Evolutionary conservation across 2,329 filamentous ascomycete genomes (phyloP), one percentile per base, ranked within the genome.

Genomic region (Apiospora rasikravindrae): DNA sequence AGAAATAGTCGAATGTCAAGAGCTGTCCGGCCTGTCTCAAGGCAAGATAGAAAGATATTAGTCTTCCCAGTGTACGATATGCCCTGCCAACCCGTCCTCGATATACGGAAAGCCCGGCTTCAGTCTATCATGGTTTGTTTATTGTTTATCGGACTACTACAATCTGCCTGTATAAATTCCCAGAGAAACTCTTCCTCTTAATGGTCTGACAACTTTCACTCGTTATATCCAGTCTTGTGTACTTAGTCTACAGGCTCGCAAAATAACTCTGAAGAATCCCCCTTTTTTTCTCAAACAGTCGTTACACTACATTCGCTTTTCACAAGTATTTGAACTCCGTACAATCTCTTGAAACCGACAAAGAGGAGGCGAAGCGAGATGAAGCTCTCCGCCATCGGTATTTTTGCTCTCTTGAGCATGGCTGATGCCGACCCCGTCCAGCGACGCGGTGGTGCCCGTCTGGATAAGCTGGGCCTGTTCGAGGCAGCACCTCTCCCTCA

Each of bases 281-380:
- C 67, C 33, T 33, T 33, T 24, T 19, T 69, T 49, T 69, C n/a
- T 29, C 26, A 16, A 33, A 33, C 26, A 69, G 19, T 26, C 57
- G 42, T 67, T 67, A 26, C 26, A 14, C 10, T 24, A 45, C 67
- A 42, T 33, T 72, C 71, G 53, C 47, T 70, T 44, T 44, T 53
- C 29, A 24, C 7, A 42, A 40, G 13, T 14, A 26, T 24, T 49
- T 10, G 4, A n/a, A 2, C 22, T 10, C 22, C 22, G n/a, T 51
- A 51, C 49, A 4, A 51, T 13, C 16, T 29, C 33, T 4, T n/a
- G 33, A n/a, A 61, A 16, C 16, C 51, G 24, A 19, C 7, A 22
- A 61, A 10, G 16, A 61, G 29, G 29, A 19, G 33, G 24, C 3
- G 37, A 7, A 5, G 10, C 37, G 70, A 37, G 33, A 70, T 70